Evolutionary conservation across 2,329 filamentous ascomycete species (phyloP).

Genomic region (Septoria petroselini): DNA sequence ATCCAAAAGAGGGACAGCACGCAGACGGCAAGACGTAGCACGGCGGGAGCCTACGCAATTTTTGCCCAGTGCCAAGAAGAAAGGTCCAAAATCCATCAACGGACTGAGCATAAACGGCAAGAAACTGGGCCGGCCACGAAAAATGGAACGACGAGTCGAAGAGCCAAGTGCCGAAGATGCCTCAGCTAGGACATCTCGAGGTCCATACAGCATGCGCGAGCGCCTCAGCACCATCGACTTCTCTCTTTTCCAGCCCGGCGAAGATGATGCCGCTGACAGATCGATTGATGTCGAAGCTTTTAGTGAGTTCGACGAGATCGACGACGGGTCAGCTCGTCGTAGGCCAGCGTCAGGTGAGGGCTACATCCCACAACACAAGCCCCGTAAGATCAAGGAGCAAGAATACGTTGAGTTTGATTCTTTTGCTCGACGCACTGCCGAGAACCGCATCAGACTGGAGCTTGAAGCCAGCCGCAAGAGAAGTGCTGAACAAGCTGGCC

Average conservation of each 20-base stretch:
- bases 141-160: not conserved
- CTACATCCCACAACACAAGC: constrained; percentile 2
- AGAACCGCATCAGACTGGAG: constrained; percentile 18
- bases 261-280: too few species aligned
- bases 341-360: not conserved
- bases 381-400: constrained; percentile 18
- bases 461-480: constrained; percentile 14
- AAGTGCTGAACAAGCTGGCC: constrained; percentile 1
- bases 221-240: not conserved
- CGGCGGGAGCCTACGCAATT: not conserved
- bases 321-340: not conserved
- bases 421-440: constrained; percentile 17
- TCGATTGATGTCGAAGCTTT: too few species aligned
- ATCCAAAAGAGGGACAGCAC: not conserved
- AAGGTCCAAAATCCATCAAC: not conserved
- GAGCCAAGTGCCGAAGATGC: not conserved
- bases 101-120: constrained; percentile 3
- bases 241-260: too few species aligned
- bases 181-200: constrained; percentile 2
- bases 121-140: constrained; percentile 5
- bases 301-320: not conserved
- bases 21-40: not conserved
- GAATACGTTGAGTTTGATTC: constrained; percentile 26
- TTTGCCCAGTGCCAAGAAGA: not conserved
- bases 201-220: constrained; percentile 13